phyloP scores from a whole-genome alignment of 2,329 filamentous ascomycete species.

The Neurospora sp. region DNA sequence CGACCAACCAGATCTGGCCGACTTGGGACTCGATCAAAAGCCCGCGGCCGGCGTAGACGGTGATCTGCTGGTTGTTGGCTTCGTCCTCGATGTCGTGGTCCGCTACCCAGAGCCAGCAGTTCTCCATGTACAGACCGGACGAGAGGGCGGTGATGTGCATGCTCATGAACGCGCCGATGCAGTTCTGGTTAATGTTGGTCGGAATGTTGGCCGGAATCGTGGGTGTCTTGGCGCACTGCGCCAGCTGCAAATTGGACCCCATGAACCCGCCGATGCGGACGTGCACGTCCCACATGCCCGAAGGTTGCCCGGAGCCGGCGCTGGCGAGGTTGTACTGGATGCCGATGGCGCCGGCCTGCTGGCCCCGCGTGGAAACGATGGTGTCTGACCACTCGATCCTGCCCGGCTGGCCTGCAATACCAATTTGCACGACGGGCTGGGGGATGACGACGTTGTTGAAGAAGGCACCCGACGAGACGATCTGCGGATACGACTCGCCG shows the following conservation, averaged over 20 bases:
- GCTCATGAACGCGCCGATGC: conserved; percentile 29
- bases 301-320: conserved; percentile 29
- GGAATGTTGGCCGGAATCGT: no score
- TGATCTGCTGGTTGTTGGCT: conserved; percentile 21
- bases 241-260: conserved; percentile 56
- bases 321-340: conserved; percentile 60
- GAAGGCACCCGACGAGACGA: conserved; percentile 43
- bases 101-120: conserved; percentile 30
- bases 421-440: conserved; percentile 55
- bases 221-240: conserved; percentile 48
- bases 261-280: conserved; percentile 60
- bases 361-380: conserved; percentile 55
- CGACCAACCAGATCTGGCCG: conserved; percentile 45
- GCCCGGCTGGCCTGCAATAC: conserved; percentile 49
- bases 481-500: conserved; percentile 46
- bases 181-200: conserved; percentile 20
- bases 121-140: conserved; percentile 27
- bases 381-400: conserved; percentile 60
- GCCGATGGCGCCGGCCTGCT: conserved; percentile 54
- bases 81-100: conserved; percentile 21
- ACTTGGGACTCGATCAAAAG: conserved; percentile 27
- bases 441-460: conserved; percentile 49
- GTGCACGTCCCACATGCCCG: conserved; percentile 63
- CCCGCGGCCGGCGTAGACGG: conserved; percentile 23
- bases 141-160: conserved; percentile 27